These are phyloP conservation scores for Blastobotrys parvus DNA, from an alignment of 805 yeast genomes.

Conservation along the genomic window DNA sequence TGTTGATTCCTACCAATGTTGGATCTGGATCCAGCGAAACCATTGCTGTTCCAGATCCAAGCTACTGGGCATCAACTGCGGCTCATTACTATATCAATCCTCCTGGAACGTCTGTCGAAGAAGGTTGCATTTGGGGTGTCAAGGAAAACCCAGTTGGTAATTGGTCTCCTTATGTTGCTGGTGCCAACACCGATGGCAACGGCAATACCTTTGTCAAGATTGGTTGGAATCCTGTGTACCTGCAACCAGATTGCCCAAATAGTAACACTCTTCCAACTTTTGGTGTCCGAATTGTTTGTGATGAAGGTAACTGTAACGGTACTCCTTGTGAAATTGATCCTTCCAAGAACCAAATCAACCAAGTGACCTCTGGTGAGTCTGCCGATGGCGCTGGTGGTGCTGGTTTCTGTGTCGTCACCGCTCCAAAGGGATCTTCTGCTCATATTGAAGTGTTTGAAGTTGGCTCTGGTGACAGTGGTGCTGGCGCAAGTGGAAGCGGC, in stretches of 20 bases:
- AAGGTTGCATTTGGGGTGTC: constrained; percentile 92
- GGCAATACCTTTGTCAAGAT: constrained; percentile 74
- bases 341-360: constrained; percentile 48
- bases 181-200: constrained; percentile 67
- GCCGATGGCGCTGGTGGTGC: constrained; percentile 27
- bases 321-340: constrained; percentile 80
- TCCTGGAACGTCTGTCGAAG: constrained; percentile 84
- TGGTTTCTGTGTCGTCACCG: constrained; percentile 75
- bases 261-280: constrained; percentile 48
- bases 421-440: constrained; percentile 52
- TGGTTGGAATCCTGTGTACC: constrained; percentile 85
- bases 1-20: constrained; percentile 78
- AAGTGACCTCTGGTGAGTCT: constrained; percentile 24
- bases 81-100: constrained; percentile 92
- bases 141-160: constrained; percentile 63
- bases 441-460: constrained; percentile 59
- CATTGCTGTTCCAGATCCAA: constrained; percentile 71
- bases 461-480: background rate
- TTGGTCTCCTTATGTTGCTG: constrained; percentile 93
- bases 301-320: constrained; percentile 61
- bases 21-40: constrained; percentile 39
- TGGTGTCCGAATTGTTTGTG: constrained; percentile 70
- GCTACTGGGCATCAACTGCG: constrained; percentile 80
- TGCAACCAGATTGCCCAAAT: constrained; percentile 49
- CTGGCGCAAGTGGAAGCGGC: background rate